Base-by-base conservation (phyloP, 169 alveolate genomes). In the Sarcocystis neurona region DNA sequence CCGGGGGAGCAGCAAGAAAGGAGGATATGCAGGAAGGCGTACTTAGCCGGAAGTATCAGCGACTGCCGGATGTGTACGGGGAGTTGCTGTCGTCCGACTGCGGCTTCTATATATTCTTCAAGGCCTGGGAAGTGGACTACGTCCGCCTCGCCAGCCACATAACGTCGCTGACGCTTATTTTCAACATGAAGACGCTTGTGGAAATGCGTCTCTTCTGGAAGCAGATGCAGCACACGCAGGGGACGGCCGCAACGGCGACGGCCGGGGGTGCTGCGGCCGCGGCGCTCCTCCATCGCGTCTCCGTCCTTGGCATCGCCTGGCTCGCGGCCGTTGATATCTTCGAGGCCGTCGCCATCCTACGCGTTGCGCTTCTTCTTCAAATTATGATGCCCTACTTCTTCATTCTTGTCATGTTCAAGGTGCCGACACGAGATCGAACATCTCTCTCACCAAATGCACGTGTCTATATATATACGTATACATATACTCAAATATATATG, bases 161-260 rank as follows among this genome's bases (percentile, higher is more conserved):
- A 5, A 66, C 72, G 23, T 79, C 85, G 34, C 85, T 92, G 34
- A 37, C 93, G n/a, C 41, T 92, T 53, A 23, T 92, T 32, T 92
- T 77, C 82, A 92, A 92, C 43, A 79, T 92, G 58, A 92, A 92
- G 47, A 89, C 94, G 20, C 41, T 92, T 18, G 50, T 92, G 6
- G 94, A 92, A 79, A 78, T 92, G 72, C 88, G 92, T 0, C 41
- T 92, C 27, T 89, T 92, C 56, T 92, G 91, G 88, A 20, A 47
- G 6, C 94, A 92, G 50, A 92, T 92, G 74, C 39, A 72, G 56
- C 53, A 72, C 56, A 72, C 82, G 32, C 56, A 72, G 34, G 82
- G 82, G 37, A 43, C 32, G 34, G 82, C 56, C 39, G 82, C 56
- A 39, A 43, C 32, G 34, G 82, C 56, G 56, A 53, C 56, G 34